These are phyloP conservation scores for Paspalum notatum DNA, from an alignment of 176 grass and related monocot genomes.

Conservation along the genomic window DNA sequence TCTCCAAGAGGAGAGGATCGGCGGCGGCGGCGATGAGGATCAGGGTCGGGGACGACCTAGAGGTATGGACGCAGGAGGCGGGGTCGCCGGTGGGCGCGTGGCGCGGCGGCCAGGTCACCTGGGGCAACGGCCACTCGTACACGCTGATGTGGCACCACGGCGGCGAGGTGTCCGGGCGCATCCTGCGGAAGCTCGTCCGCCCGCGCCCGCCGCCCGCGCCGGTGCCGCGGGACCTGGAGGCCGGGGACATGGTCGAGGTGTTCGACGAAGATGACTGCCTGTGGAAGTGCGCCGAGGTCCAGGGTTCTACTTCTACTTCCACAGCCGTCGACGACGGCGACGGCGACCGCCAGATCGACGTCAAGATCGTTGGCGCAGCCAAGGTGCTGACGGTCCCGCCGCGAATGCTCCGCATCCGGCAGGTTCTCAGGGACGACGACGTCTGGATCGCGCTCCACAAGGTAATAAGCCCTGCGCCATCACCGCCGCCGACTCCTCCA, in stretches of 20 bases:
- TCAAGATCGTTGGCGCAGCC: conserved; percentile 48
- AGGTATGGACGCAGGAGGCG: conserved; percentile 46
- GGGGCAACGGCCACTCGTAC: conserved; percentile 72
- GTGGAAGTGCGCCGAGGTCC: conserved; percentile 59
- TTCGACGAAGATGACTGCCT: conserved; percentile 39
- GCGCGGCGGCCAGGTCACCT: conserved; percentile 61
- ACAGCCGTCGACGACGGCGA: background rate
- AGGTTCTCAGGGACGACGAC: conserved; percentile 25
- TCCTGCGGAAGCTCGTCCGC: conserved; percentile 56
- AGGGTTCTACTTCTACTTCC: background rate
- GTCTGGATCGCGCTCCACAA: conserved; percentile 59
- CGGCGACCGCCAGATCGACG: conserved; percentile 19
- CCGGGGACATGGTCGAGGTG: conserved; percentile 61
- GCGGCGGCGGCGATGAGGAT: conserved; percentile 53
- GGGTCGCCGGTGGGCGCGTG: conserved; percentile 43
- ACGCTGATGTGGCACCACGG: conserved; percentile 41
- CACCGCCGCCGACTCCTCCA: background rate
- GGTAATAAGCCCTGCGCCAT: conserved; percentile 18
- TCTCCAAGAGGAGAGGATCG: background rate
- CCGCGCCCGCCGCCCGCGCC: conserved; percentile 45
- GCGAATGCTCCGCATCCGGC: conserved; percentile 20
- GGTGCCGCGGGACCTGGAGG: conserved; percentile 31
- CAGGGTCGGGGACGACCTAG: conserved; percentile 46
- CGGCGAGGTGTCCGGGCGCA: conserved; percentile 26
- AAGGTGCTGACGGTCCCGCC: conserved; percentile 2